phyloP scores from a whole-genome alignment of 1,284 basidiomycete genomes.

The Porogramme epimiltina region DNA sequence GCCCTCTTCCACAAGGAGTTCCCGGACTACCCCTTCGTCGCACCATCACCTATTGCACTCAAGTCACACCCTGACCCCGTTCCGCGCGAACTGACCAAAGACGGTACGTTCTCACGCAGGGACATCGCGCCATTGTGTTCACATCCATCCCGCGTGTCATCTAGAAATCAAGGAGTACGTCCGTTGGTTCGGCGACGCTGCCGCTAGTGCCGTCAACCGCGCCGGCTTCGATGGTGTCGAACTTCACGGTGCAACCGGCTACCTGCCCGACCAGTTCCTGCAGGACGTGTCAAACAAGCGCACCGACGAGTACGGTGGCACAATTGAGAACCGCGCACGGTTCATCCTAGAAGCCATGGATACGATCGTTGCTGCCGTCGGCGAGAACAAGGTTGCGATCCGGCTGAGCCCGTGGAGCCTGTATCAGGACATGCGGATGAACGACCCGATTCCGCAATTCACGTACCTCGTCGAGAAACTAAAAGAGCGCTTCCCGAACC shows the following conservation, averaged over 20 bases:
- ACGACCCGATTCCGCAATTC: constrained; percentile 36
- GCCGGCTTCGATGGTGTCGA: constrained; percentile 51
- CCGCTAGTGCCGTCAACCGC: constrained; percentile 40
- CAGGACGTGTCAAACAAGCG: constrained; percentile 46
- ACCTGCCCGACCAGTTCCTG: constrained; percentile 40
- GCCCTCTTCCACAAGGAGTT: constrained; percentile 30
- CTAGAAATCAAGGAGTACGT: constrained; percentile 50
- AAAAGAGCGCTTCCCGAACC: constrained; percentile 34
- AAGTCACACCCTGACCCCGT: constrained; percentile 29
- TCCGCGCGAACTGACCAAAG: constrained; percentile 37
- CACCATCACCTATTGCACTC: constrained; percentile 43
- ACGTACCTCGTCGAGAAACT: constrained; percentile 33
- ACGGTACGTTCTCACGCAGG: constrained; percentile 19
- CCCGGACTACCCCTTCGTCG: constrained; percentile 29
- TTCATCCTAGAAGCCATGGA: constrained; percentile 52
- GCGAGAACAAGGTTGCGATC: constrained; percentile 44
- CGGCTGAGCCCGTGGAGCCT: constrained; percentile 53
- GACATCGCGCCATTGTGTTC: too few species aligned
- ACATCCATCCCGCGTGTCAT: background rate
- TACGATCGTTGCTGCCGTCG: constrained; percentile 40
- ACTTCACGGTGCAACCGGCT: constrained; percentile 37
- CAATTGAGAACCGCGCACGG: constrained; percentile 49
- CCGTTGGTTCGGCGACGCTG: constrained; percentile 37
- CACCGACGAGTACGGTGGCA: constrained; percentile 58
- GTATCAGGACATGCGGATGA: constrained; percentile 43